phyloP scores from a whole-genome alignment of 768 basidiomycete species.

The Brasilioporus rufonigricans region DNA sequence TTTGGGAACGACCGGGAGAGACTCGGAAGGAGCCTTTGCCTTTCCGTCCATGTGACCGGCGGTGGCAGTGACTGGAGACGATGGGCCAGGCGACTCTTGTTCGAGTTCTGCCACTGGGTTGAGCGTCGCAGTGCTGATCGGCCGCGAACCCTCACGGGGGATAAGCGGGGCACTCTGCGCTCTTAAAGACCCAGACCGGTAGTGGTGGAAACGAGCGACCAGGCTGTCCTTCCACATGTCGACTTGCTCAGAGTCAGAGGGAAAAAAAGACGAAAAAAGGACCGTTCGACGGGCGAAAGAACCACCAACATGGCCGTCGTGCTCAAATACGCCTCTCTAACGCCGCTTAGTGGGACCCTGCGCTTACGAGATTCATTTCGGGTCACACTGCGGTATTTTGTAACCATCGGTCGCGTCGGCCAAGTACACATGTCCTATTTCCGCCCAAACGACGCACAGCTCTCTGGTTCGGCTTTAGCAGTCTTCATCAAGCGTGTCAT shows the following conservation, averaged over 20 bases:
- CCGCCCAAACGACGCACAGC: not conserved
- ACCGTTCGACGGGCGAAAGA: no score
- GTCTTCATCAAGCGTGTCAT: no score
- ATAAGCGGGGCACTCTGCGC: slow-evolving; percentile 21
- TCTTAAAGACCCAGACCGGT: not conserved
- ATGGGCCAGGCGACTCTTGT: no score
- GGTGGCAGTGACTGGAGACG: slow-evolving; percentile 3
- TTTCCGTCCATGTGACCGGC: not conserved
- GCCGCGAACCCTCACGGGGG: not conserved
- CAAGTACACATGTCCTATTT: no score
- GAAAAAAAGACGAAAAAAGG: no score
- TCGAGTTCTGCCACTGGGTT: not conserved
- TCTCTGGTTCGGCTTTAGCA: no score
- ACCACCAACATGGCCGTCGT: no score
- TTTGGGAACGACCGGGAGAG: not conserved
- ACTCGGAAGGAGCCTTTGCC: not conserved
- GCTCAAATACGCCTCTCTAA: not conserved
- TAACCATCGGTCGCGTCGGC: no score
- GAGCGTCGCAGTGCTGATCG: not conserved
- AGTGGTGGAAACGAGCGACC: slow-evolving; percentile 15
- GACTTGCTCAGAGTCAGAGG: no score
- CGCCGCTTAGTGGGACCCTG: not conserved
- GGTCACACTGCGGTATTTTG: no score
- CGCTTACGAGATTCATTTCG: not conserved
- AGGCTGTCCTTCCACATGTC: slow-evolving; percentile 19